Evolutionary conservation across 306 rosid species (phyloP), one percentile per base, ranked within the genome.

Genomic region (Pueraria montana): DNA sequence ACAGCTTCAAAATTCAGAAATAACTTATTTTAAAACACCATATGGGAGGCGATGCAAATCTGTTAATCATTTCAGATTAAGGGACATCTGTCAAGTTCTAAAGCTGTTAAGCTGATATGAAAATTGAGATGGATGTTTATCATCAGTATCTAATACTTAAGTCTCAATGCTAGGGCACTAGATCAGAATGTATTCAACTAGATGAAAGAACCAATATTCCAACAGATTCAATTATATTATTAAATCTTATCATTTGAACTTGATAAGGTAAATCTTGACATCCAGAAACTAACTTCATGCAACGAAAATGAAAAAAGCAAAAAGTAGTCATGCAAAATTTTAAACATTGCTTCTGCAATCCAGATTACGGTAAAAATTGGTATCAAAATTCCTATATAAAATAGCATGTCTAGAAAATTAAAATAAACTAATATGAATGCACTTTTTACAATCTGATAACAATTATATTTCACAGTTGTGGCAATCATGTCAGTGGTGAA

Each of bases 201-300:
- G 52, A 48, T 75, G 34, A 59, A 68, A 27, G 34, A 76, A 49
- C 24, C 27, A 59, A 76, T 56, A 17, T 50, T 30, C 59, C 72
- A 36, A 38, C 52, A 10, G 40, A 50, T 36, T 18, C 42, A 24
- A 36, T 42, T 62, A 62, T 50, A 70, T 65, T 6, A 61, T 36
- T 72, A 38, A 78, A 72, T 78, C 48, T 23, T 49, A 77, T 24
- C 49, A 63, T 49, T 68, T 69, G 16, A 77, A 48, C 67, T 58
- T 56, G 46, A 34, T 34, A 32, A 40, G 17, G 52, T 6, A 53
- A 38, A 68, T 50, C 36, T 14, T 20, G 50, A 45, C 62, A 64
- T 43, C 42, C 43, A 73, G 38, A 72, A 64, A 18, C 17, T 21
- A 52, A 40, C 9, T 10, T 73, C 8, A 65, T 11, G 65, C 72